Evolutionary conservation across 768 basidiomycete species (phyloP), one percentile per base, ranked within the genome.

Genomic region (Amanita rubescens): DNA sequence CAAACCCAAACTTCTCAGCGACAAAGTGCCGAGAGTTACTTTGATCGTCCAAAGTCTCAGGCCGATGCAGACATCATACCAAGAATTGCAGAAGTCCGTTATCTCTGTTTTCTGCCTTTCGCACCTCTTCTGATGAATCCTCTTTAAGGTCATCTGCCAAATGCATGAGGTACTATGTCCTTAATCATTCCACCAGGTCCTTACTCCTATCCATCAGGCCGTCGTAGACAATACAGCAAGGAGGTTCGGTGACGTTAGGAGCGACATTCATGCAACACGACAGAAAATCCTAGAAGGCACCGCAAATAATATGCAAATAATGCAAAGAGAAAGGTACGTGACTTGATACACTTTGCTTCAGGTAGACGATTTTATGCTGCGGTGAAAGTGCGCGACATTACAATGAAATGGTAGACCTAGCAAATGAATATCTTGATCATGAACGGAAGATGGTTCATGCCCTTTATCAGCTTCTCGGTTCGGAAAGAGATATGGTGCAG

Each of bases 341-440:
- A 11, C 12, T 12, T 42, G 14, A n/a, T 11, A 12, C 33, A 11
- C 27, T 20, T 35, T 30, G 24, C 11, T 30, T 15, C 34, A 30
- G n/a, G n/a, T 41, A 33, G 17, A 41, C 39, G 15, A 43, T n/a
- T n/a, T 27, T 47, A 11, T n/a, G 22, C 25, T 52, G 27, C 8
- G 42, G 48, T 49, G 10, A 43, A 55, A 86, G 84, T 50, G 70
- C 71, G 38, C 63, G 58, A 17, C 73, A 79, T 58, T 82, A 78
- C 63, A 80, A 84, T 59, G 63, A 57, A 12, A 63, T 86, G 27
- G 73, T 85, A 27, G 73, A 74, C 50, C 71, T 84, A 15, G 80
- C 84, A 59, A 71, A 74, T 50, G 74, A 76, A 50, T 85, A 84
- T 57, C 69, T 75, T 34, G 63, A 55, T 22, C 68, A 71, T 50